These are phyloP conservation scores for Prunus salicina DNA, from an alignment of 306 rosid genomes.

Conservation along the genomic window DNA sequence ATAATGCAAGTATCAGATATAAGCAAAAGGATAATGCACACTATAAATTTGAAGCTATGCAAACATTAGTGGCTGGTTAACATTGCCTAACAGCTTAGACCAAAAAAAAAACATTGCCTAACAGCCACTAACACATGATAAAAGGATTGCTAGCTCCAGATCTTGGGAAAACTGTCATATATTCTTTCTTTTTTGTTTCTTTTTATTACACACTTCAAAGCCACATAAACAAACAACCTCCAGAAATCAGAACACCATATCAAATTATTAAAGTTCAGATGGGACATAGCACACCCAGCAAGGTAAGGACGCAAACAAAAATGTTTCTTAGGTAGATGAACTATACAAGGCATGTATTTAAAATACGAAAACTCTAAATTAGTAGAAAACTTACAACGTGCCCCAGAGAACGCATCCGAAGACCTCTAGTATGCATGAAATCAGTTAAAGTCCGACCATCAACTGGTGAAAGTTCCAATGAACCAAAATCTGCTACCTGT, in stretches of 20 bases:
- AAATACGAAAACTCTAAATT: neutral
- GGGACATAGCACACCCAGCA: neutral
- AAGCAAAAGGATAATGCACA: neutral
- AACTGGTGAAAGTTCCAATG: constrained; percentile 96
- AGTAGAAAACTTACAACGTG: constrained; percentile 75
- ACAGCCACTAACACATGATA: neutral
- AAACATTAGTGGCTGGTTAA: neutral
- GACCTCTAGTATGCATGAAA: constrained; percentile 99
- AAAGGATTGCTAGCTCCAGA: neutral
- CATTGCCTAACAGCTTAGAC: neutral
- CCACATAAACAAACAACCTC: neutral
- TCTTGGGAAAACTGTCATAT: neutral
- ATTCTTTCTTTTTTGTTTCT: neutral
- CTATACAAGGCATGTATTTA: neutral
- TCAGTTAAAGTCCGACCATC: constrained; percentile 98
- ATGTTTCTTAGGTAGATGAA: constrained; percentile 7
- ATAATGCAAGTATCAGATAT: neutral
- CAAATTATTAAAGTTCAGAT: constrained; percentile 6
- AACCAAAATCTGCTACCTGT: constrained; percentile 99
- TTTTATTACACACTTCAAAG: neutral
- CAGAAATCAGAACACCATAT: neutral
- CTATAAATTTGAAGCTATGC: too few relatives aligned
- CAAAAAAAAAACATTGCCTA: neutral
- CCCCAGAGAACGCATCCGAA: constrained; percentile 89
- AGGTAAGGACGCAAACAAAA: constrained; percentile 11